Base-by-base conservation (phyloP, 2,329 filamentous ascomycete species). In the Dryadomyces sulphureus region DNA sequence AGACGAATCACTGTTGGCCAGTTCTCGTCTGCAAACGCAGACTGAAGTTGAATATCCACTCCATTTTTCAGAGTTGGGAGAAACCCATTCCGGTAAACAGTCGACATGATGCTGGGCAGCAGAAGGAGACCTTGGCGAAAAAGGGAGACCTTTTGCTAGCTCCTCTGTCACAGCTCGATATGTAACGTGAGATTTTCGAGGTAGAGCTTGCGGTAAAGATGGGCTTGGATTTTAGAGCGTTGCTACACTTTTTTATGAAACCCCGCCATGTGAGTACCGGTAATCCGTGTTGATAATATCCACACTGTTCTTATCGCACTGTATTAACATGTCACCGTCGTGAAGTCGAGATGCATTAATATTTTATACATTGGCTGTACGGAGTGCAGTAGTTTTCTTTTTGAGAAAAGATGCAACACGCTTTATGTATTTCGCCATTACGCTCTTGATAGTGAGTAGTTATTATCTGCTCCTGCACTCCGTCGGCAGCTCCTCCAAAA, bases 41-140 rank as follows among this genome's bases (percentile, higher is more conserved):
- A 64, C 60, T 75, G 69, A 9, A 79, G 63, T 61, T 73, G 69
- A 43, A 72, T 61, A 52, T 74, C 70, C 44, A 73, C 67, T 49
- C 65, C 69, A 54, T 65, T 67, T 53, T 66, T 72, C 40, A 75
- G 65, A 41, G 59, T 55, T 39, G 64, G 64, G 43, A 55, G 53
- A 46, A 57, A 57, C 45, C 58, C 56, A 48, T 54, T 52, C 46
- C 48, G 19, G 30, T 35, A 42, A 54, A 56, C 56, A 7, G 19
- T 30, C 5, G 25, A 12, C 25, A 39, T 24, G n/a, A n/a, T 25
- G 17, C 24, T 17, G 11, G 17, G 21, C 17, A 40, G 14, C 5
- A 14, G 22, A 35, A 17, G 30, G 7, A 9, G 17, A 25, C 4
- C 11, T 19, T 3, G 19, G 3, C 5, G 17, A 41, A 20, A 36